These are phyloP conservation scores for Sclerotinia borealis DNA, from an alignment of 2,329 filamentous ascomycete genomes.

Conservation along the genomic window DNA sequence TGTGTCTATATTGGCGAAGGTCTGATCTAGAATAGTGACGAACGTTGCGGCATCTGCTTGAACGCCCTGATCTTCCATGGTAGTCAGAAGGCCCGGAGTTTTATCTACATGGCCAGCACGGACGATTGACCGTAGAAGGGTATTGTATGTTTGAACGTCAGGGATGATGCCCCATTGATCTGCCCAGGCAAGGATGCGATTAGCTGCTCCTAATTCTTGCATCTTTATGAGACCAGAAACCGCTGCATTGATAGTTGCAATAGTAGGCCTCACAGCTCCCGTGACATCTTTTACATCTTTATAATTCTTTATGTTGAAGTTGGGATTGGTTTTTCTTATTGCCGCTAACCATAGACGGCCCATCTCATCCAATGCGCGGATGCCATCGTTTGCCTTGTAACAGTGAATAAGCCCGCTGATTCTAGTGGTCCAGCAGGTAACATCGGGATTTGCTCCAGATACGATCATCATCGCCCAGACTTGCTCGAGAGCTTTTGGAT, in stretches of 20 bases:
- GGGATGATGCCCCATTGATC: slow-evolving; percentile 39
- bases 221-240: slow-evolving; percentile 54
- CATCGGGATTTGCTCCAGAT: slow-evolving; percentile 56
- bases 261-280: slow-evolving; percentile 50
- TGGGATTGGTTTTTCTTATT: slow-evolving; percentile 20
- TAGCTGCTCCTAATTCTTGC: slow-evolving; percentile 43
- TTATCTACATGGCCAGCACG: slow-evolving; percentile 42
- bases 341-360: slow-evolving; percentile 47
- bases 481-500: slow-evolving; percentile 53
- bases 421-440: slow-evolving; percentile 61
- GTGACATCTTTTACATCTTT: slow-evolving; percentile 28
- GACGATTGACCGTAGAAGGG: slow-evolving; percentile 57
- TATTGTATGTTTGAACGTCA: slow-evolving; percentile 55
- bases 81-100: slow-evolving; percentile 46
- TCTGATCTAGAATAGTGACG: slow-evolving; percentile 62
- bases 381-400: slow-evolving; percentile 47
- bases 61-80: slow-evolving; percentile 53
- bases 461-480: slow-evolving; percentile 61
- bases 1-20: slow-evolving; percentile 39
- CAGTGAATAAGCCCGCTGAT: slow-evolving; percentile 59
- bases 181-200: slow-evolving; percentile 46
- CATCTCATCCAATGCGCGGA: slow-evolving; percentile 63
- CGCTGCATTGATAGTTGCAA: slow-evolving; percentile 63
- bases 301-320: slow-evolving; percentile 18
- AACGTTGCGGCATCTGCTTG: slow-evolving; percentile 63